Conservation (phyloP, 805 yeast genomes). For the Metschnikowia sp. region DNA sequence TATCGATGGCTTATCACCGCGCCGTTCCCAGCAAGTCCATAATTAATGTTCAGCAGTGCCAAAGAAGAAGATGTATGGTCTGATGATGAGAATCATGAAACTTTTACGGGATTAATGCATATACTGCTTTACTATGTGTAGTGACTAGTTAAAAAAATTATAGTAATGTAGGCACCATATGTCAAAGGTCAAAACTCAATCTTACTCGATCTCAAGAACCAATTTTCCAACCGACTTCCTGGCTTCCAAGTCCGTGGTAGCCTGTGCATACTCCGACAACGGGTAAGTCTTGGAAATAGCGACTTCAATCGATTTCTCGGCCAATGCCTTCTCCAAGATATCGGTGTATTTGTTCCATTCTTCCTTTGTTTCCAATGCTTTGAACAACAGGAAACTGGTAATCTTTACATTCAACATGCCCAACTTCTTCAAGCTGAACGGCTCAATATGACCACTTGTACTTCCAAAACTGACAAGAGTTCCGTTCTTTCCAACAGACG, state of each 20-base stretch:
- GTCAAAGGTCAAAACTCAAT: too few relatives aligned
- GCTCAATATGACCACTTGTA: slow-evolving; percentile 79
- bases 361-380: slow-evolving; percentile 50
- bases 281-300: slow-evolving; percentile 53
- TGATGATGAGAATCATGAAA: too few relatives aligned
- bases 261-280: slow-evolving; percentile 57
- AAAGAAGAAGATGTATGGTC: too few relatives aligned
- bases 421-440: slow-evolving; percentile 49
- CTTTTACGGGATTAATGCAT: too few relatives aligned
- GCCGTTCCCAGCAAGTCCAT: too few relatives aligned
- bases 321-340: slow-evolving; percentile 37
- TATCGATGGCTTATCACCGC: too few relatives aligned
- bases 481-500: slow-evolving; percentile 65
- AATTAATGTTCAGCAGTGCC: too few relatives aligned
- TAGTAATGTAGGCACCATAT: too few relatives aligned
- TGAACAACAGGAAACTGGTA: slow-evolving; percentile 57
- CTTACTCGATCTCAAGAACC: slow-evolving; percentile 47
- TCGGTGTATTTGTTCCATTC: slow-evolving; percentile 51
- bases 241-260: slow-evolving; percentile 37
- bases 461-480: slow-evolving; percentile 76
- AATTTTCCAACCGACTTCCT: slow-evolving; percentile 77
- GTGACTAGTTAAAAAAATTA: too few relatives aligned
- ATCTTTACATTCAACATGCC: slow-evolving; percentile 61
- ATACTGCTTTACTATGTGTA: too few relatives aligned
- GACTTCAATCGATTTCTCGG: slow-evolving; percentile 20